phyloP scores from a whole-genome alignment of 306 rosid species.

The Gastrolobium villosum region DNA sequence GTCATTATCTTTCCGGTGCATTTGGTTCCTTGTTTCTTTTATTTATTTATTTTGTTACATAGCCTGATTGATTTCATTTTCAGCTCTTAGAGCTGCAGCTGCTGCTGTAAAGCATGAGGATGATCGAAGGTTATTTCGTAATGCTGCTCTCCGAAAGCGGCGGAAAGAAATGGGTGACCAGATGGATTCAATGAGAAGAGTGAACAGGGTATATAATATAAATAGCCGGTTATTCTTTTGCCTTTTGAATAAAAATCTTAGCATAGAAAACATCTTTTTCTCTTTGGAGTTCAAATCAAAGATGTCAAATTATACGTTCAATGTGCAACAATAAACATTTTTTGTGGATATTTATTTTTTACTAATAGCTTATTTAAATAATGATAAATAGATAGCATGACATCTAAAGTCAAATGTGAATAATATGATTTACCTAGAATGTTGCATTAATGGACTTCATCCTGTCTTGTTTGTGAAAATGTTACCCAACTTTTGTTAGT shows the following conservation, averaged over 20 bases:
- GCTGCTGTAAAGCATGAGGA: constrained; percentile 93
- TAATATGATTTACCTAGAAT: constrained; percentile 13
- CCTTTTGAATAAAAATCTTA: constrained; percentile 33
- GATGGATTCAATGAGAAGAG: constrained; percentile 80
- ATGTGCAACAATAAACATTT: not conserved
- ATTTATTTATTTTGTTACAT: constrained; percentile 35
- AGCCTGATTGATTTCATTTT: constrained; percentile 46
- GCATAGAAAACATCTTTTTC: constrained; percentile 20
- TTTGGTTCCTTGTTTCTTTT: constrained; percentile 28
- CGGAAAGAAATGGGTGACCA: constrained; percentile 93
- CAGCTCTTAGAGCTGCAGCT: constrained; percentile 98
- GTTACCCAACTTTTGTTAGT: constrained; percentile 20
- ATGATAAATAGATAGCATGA: constrained; percentile 23
- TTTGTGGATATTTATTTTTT: not conserved
- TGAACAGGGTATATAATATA: constrained; percentile 69
- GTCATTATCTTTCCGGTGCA: constrained; percentile 30
- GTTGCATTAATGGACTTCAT: constrained; percentile 27
- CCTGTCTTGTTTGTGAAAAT: constrained; percentile 17
- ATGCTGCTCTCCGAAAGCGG: constrained; percentile 91
- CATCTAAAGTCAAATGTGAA: not conserved
- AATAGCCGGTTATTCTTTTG: constrained; percentile 29
- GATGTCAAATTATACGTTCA: constrained; percentile 1
- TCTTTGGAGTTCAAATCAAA: constrained; percentile 4
- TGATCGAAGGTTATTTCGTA: constrained; percentile 90
- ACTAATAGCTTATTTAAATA: not conserved